These are phyloP conservation scores for Thalassiosira livingstoniorum DNA, from an alignment of 352 stramenopile genomes.

Conservation along the genomic window DNA sequence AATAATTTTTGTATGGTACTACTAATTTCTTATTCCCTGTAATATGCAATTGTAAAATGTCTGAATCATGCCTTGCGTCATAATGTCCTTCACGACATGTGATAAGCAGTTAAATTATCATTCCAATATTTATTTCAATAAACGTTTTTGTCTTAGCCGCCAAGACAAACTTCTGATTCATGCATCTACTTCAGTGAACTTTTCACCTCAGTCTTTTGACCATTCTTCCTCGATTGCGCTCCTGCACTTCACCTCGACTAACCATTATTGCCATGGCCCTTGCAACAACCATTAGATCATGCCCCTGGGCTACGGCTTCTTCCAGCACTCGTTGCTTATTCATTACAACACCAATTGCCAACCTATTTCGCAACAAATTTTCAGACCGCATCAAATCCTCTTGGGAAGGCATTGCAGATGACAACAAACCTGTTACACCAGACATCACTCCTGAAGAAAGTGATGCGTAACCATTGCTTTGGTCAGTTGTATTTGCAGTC, in stretches of 20 bases:
- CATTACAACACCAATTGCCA: constrained; percentile 82
- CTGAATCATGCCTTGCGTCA: no score
- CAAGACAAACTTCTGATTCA: no score
- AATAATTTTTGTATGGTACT: no score
- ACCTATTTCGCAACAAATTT: constrained; percentile 84
- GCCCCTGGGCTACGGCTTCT: constrained; percentile 84
- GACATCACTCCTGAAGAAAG: constrained; percentile 9
- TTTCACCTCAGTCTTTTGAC: constrained; percentile 84
- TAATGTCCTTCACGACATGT: no score
- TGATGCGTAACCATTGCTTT: constrained; percentile 52
- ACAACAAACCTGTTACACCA: constrained; percentile 36
- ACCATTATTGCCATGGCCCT: constrained; percentile 85
- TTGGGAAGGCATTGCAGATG: constrained; percentile 47
- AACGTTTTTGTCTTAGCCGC: no score
- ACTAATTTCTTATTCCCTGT: no score
- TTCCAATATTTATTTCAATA: no score
- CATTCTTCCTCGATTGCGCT: constrained; percentile 85
- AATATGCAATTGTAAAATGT: no score
- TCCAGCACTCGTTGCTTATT: constrained; percentile 86
- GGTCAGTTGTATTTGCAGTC: constrained; percentile 93
- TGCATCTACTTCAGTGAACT: no score
- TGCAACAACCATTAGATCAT: constrained; percentile 83
- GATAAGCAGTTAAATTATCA: no score
- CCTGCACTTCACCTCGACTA: constrained; percentile 83
- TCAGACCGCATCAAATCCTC: constrained; percentile 87